Percentiles rank a stretch among this genome's conserved stretches.
phyloP scores from a whole-genome alignment of 441 rosid genomes.

The Omphalea diandra region DNA sequence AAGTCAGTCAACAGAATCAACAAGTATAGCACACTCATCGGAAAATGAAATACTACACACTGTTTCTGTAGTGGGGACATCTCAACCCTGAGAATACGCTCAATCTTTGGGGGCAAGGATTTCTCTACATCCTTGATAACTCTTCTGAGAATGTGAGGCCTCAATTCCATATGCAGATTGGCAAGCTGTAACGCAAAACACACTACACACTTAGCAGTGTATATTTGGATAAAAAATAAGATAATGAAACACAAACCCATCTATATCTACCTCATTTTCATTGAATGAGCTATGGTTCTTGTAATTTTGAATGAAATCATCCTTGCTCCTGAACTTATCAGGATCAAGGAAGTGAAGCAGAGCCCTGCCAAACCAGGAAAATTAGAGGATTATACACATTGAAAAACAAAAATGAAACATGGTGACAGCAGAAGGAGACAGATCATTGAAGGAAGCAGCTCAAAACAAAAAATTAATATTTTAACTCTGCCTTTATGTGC shows the following conservation, averaged over 20 bases:
- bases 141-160: slow-evolving; percentile 99
- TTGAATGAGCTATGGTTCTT: slow-evolving; percentile 98
- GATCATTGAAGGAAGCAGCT: neutral
- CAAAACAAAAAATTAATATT: neutral
- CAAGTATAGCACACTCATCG: slow-evolving; percentile 8
- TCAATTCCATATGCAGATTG: slow-evolving; percentile 96
- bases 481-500: neutral
- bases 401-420: neutral
- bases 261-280: slow-evolving; percentile 72
- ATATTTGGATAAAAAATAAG: neutral
- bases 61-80: slow-evolving; percentile 99
- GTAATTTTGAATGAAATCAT: slow-evolving; percentile 95
- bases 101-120: slow-evolving; percentile 98
- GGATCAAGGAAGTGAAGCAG: slow-evolving; percentile 97
- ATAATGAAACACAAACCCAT: neutral
- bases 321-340: slow-evolving; percentile 90
- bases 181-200: slow-evolving; percentile 60
- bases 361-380: slow-evolving; percentile 58
- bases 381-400: neutral
- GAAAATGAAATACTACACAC: slow-evolving; percentile 44
- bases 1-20: neutral
- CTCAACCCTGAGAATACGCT: slow-evolving; percentile 98
- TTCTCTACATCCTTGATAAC: slow-evolving; percentile 99
- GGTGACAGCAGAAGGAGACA: neutral
- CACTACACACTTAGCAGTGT: neutral